Evolutionary conservation across 306 rosid species (phyloP), one percentile per base, ranked within the genome.

Genomic region (Cicer arietinum): DNA sequence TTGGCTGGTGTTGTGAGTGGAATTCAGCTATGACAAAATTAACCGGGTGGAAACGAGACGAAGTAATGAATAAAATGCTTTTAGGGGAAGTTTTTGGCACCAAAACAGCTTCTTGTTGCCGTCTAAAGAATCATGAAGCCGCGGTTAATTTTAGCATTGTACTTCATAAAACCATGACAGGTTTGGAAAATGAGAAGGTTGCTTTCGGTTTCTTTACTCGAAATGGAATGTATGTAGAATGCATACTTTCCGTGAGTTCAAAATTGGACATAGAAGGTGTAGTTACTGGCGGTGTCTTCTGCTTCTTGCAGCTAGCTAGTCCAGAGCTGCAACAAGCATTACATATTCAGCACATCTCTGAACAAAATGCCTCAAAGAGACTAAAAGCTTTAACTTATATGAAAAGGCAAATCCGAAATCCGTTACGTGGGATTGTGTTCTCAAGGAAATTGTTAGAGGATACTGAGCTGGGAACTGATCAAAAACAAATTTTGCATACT

Each of bases 1-100:
- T 94, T 78, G 97, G 98, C 79, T 94, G 98, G 98, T 92, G 98
- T 75, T 88, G 90, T 48, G 98, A 94, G 81, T 91, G 98, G 98
- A 94, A 94, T 77, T 83, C 89, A 59, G 98, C 98, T 14, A 94
- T 94, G 97, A 77, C 85, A 8, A 89, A 86, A 78, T 51, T 92
- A 77, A 94, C 95, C 30, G 99, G 97, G 18, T 94, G 97, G 99
- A 89, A 82, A 77, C 85, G 99, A 13, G 95, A 88, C 76, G 92
- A 92, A 61, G 90, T 90, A 10, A 84, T 94, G 64, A 90, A 92
- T 80, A 94, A 94, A 82, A 92, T 92, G 97, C 96, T 94, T 77
- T 71, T 92, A 80, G 99, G 97, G 30, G 97, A 94, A 83, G 95
- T 92, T 60, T 94, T 92, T 48, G 97, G 97, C 58, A 74, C 83